Evolutionary conservation across 257 asterid genomes (phyloP).

Genomic region (Nicotiana obtusifolia): DNA sequence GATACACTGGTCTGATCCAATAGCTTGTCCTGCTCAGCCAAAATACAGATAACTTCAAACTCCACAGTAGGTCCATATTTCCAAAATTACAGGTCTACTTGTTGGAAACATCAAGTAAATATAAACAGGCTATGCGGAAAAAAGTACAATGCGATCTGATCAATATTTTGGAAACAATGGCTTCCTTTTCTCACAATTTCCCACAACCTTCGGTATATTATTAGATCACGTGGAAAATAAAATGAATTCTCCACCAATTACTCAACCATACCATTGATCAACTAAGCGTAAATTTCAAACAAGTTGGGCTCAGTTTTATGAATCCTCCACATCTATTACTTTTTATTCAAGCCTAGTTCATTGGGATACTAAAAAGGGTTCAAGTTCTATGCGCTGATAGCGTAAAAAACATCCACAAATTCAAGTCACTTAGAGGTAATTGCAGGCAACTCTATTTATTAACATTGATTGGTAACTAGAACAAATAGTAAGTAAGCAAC

Average conservation of each 20-base stretch:
- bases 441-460: no score
- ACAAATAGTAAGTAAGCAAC: no score
- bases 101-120: not conserved
- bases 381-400: no score
- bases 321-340: not conserved
- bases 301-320: not conserved
- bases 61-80: not conserved
- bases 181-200: not conserved
- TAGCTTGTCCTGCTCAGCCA: conserved; percentile 76
- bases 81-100: not conserved
- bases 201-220: not conserved
- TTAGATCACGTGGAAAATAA: not conserved
- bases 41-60: conserved; percentile 9
- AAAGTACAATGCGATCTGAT: not conserved
- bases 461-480: no score
- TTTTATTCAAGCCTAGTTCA: not conserved
- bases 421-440: no score
- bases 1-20: conserved; percentile 94
- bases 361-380: not conserved
- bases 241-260: not conserved
- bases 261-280: not conserved
- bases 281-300: not conserved
- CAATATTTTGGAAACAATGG: not conserved
- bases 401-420: no score
- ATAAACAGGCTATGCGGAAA: not conserved